A percentile compares a stretch with the other conserved stretches of the same genome.
These are phyloP conservation scores for Podila clonocystis DNA, from an alignment of 192 early-diverging fungal species.

Conservation along the genomic window DNA sequence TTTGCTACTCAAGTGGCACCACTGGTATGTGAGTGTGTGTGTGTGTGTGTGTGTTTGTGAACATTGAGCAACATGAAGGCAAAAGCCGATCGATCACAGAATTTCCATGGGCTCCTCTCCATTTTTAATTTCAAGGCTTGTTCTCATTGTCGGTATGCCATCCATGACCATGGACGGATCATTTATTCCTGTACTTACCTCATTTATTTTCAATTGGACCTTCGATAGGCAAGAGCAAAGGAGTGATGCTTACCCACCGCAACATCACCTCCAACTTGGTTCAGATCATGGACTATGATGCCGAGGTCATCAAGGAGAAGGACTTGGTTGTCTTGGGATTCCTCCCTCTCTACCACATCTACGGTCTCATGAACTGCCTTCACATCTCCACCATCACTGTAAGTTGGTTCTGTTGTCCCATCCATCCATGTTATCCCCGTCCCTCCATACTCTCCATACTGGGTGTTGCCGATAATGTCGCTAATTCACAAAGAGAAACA, in stretches of 20 bases:
- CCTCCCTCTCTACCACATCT: constrained; percentile 84
- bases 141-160: background rate
- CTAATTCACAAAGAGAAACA: background rate
- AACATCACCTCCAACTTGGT: constrained; percentile 85
- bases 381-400: constrained; percentile 52
- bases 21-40: constrained; percentile 33
- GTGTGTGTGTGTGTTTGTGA: background rate
- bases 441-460: no score
- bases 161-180: background rate
- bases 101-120: no score
- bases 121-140: no score
- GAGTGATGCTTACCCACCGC: constrained; percentile 81
- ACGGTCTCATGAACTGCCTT: constrained; percentile 66
- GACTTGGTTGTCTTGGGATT: constrained; percentile 60
- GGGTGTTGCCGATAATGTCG: no score
- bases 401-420: background rate
- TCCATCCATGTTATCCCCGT: no score
- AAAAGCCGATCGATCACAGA: no score
- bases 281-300: constrained; percentile 67
- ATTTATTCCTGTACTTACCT: background rate
- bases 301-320: constrained; percentile 37
- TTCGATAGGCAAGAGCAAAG: constrained; percentile 75
- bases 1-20: constrained; percentile 74
- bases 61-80: no score
- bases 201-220: background rate